Evolutionary conservation across 2,329 filamentous ascomycete species (phyloP), one percentile per base, ranked within the genome.

Genomic region (Sporothrix pallida): DNA sequence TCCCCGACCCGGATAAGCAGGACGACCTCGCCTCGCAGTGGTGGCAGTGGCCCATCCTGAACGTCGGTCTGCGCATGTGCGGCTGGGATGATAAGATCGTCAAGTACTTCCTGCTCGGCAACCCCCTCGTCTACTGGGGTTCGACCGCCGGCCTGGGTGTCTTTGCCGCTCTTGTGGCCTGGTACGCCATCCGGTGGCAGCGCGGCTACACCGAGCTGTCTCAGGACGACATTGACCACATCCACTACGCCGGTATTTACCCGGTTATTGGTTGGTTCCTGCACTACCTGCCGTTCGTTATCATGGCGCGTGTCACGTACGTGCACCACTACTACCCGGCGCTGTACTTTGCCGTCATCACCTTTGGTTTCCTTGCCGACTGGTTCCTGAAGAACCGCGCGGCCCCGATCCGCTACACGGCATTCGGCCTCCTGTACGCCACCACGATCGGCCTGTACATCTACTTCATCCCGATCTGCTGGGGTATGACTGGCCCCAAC

Each of bases 271-370:
- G 96, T 76, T 99, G 96, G 96, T 91, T 97, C 83, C 87, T 99
- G 68, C 96, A 99, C 84, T 99, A 98, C 82, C 84, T 97, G 76
- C 96, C 96, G 0, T 99, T 98, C 83, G 89, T 97, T 79, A 90
- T 96, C 80, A 99, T 99, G 97, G 96, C 94, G 12, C 93, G 96
- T 87, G 96, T 99, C 75, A 99, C 96, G 17, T 99, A 99, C 80
- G 96, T 99, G 72, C 96, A 99, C 83, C 96, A 99, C 85, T 99
- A 99, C 87, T 99, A 98, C 83, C 96, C 96, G 12, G 96, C 96
- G 10, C 89, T 99, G 12, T 99, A 98, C 86, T 99, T 98, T 82
- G 95, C 96, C 78, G 97, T 99, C 77, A 86, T 99, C 63, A 90
- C 89, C 17, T 90, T 95, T 75, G 95, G 95, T 72, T 99, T 99